These are phyloP conservation scores for Coemansia sp. DNA, from an alignment of 192 early-diverging fungal species.

Conservation along the genomic window DNA sequence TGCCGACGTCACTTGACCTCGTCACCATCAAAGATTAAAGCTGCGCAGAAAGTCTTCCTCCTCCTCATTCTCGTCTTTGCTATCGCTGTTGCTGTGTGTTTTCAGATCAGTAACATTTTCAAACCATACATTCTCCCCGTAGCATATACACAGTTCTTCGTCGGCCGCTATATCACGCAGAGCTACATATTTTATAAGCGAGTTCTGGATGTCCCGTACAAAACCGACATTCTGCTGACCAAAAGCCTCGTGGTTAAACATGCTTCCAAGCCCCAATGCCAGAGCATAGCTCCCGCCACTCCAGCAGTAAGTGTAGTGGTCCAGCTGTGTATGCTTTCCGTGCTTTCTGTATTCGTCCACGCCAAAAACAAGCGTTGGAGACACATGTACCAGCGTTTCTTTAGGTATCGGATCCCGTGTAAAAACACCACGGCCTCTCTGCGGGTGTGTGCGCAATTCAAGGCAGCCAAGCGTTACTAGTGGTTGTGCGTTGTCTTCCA, in stretches of 20 bases:
- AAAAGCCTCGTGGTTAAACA: constrained; percentile 64
- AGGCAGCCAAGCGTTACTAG: constrained; percentile 38
- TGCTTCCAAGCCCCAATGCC: constrained; percentile 65
- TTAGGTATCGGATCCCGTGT: constrained; percentile 34
- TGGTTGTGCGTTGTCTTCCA: background rate
- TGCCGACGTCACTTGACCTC: constrained; percentile 3
- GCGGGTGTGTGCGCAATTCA: constrained; percentile 53
- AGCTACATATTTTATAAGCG: constrained; percentile 60
- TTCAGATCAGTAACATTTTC: constrained; percentile 43
- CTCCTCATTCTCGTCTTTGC: background rate
- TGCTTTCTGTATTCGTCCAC: constrained; percentile 57
- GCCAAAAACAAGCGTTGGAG: constrained; percentile 59
- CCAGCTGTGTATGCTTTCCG: constrained; percentile 60
- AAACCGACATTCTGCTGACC: constrained; percentile 62
- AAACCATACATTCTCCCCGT: constrained; percentile 67
- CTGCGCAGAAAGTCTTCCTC: background rate
- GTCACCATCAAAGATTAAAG: background rate
- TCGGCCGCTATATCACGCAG: constrained; percentile 54
- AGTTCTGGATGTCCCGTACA: constrained; percentile 56
- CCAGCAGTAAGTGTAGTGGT: constrained; percentile 71
- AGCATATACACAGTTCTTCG: constrained; percentile 69
- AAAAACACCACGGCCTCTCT: constrained; percentile 63
- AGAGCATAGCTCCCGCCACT: constrained; percentile 57
- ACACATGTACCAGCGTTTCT: constrained; percentile 59
- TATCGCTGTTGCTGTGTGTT: background rate